Conservation (phyloP, 2,329 filamentous ascomycete species). For the Penicillium polonicum region DNA sequence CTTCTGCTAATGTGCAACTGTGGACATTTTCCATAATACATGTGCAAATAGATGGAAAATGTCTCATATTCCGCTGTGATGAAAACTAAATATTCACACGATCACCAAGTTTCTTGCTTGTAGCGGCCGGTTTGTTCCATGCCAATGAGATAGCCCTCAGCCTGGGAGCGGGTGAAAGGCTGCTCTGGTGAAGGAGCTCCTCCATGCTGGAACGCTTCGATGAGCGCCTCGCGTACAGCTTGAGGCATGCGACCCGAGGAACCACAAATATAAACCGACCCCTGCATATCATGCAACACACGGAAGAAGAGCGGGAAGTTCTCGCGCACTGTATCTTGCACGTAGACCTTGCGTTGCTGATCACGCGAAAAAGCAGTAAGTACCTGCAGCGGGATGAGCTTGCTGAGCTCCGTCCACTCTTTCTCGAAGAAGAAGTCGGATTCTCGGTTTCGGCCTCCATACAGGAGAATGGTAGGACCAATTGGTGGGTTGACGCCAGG, state of each 20-base stretch:
- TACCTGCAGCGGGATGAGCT: conserved; percentile 51
- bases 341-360: conserved; percentile 63
- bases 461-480: conserved; percentile 66
- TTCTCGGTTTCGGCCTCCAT: conserved; percentile 71
- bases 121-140: conserved; percentile 65
- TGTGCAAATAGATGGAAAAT: background rate
- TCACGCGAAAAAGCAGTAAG: conserved; percentile 70
- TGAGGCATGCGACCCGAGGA: conserved; percentile 70
- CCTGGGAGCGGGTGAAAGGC: conserved; percentile 45
- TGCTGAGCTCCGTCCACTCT: conserved; percentile 64
- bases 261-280: conserved; percentile 53
- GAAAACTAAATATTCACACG: background rate
- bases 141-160: conserved; percentile 54
- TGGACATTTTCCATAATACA: too few relatives aligned
- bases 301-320: conserved; percentile 51
- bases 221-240: conserved; percentile 64
- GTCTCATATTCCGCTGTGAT: background rate
- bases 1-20: too few relatives aligned
- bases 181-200: conserved; percentile 43
- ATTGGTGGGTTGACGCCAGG: conserved; percentile 28
- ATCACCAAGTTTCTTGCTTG: conserved; percentile 68
- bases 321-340: conserved; percentile 62
- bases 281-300: conserved; percentile 52
- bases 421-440: conserved; percentile 79
- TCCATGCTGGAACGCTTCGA: conserved; percentile 57